A percentile compares a stretch with the other conserved stretches of the same genome.
phyloP scores from a whole-genome alignment of 805 yeast genomes.

The Metschnikowia lunata region DNA sequence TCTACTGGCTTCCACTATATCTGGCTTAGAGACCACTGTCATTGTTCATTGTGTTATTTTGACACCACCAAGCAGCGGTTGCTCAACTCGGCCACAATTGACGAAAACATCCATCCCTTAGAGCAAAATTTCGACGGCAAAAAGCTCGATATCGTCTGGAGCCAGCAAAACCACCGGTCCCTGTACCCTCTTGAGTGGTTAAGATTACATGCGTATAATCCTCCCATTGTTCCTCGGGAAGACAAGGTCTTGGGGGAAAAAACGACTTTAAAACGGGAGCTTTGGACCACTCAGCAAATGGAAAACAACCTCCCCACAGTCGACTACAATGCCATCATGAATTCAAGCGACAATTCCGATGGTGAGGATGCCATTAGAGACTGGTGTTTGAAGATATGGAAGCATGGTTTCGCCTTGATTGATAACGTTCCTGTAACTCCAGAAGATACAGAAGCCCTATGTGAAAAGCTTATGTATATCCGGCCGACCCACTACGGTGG shows the following conservation, averaged over 20 bases:
- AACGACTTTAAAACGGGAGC: conserved; percentile 25
- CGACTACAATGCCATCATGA: conserved; percentile 45
- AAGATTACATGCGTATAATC: conserved; percentile 48
- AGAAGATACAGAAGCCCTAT: conserved; percentile 53
- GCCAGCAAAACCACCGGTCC: conserved; percentile 36
- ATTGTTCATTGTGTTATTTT: conserved; percentile 52
- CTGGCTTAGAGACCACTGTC: conserved; percentile 67
- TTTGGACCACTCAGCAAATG: conserved; percentile 46
- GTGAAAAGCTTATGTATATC: conserved; percentile 54
- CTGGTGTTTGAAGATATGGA: conserved; percentile 52
- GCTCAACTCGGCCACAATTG: conserved; percentile 47
- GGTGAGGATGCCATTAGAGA: conserved; percentile 45
- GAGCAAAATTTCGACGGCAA: conserved; percentile 11
- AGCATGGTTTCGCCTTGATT: conserved; percentile 58
- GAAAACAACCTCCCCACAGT: conserved; percentile 42
- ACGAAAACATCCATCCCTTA: conserved; percentile 25
- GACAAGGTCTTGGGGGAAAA: conserved; percentile 26
- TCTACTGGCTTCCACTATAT: conserved; percentile 28
- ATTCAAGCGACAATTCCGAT: conserved; percentile 22
- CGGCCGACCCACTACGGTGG: conserved; percentile 76
- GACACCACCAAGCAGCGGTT: conserved; percentile 55
- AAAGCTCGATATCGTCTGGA: conserved; percentile 33
- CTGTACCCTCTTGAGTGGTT: conserved; percentile 41
- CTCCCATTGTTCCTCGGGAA: conserved; percentile 35
- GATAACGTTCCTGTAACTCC: conserved; percentile 58